phyloP scores from a whole-genome alignment of 108 stramenopile species.

The Aurantiochytrium sp. region DNA sequence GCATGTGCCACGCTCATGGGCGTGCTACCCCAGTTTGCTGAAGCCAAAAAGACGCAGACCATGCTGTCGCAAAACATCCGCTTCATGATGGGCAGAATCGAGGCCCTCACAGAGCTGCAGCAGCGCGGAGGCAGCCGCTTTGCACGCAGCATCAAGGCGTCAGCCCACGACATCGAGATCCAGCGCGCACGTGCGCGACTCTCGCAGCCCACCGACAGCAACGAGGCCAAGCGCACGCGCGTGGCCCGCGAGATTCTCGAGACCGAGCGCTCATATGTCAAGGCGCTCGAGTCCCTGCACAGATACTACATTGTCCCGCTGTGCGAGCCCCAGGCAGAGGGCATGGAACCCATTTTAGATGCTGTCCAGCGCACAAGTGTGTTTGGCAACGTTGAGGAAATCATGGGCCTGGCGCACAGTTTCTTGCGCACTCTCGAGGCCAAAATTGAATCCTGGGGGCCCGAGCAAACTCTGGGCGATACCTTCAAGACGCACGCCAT shows the following conservation, averaged over 20 bases:
- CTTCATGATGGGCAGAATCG: constrained; percentile 21
- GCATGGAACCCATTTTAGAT: neutral
- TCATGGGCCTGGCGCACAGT: neutral
- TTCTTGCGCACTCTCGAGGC: neutral
- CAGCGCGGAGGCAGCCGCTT: neutral
- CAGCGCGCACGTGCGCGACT: neutral
- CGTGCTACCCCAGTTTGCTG: neutral
- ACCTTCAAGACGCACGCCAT: constrained; percentile 5
- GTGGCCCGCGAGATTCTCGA: neutral
- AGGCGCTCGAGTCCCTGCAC: neutral
- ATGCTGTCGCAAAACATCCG: neutral
- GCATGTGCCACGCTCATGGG: neutral
- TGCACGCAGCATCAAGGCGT: neutral
- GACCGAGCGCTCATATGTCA: neutral
- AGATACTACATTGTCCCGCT: neutral
- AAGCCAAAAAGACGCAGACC: neutral
- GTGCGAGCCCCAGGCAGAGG: neutral
- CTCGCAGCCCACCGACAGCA: constrained; percentile 1
- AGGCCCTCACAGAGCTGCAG: neutral
- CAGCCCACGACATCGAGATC: neutral
- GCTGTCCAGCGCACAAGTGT: neutral
- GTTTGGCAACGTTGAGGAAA: constrained; percentile 6
- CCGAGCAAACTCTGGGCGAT: neutral
- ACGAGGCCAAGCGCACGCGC: neutral
- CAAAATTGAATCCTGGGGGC: neutral